Evolutionary conservation across 495 filamentous ascomycete species (phyloP).

Genomic region (Penicillium mononematosum): DNA sequence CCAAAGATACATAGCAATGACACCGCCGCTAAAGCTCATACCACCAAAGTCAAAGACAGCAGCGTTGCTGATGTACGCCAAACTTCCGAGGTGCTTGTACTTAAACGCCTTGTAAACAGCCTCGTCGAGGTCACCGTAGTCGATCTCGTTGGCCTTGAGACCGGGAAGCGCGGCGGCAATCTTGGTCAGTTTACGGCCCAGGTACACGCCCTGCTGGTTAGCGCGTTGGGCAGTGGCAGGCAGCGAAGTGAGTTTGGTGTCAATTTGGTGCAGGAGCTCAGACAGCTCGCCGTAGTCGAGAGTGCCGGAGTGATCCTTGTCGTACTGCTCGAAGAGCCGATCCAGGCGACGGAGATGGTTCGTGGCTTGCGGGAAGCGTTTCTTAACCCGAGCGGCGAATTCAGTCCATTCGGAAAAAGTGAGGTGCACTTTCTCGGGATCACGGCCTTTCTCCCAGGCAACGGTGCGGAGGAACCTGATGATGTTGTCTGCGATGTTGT

Average conservation of each 20-base stretch:
- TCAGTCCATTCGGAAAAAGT: conserved; percentile 84
- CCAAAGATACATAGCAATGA: conserved; percentile 97
- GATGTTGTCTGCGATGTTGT: conserved; percentile 87
- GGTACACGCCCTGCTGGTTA: conserved; percentile 93
- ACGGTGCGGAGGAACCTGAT: conserved; percentile 83
- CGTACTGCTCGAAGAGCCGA: conserved; percentile 84
- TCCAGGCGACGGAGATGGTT: conserved; percentile 87
- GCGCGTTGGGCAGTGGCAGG: conserved; percentile 94
- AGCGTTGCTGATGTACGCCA: conserved; percentile 95
- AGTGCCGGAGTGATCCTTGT: conserved; percentile 87
- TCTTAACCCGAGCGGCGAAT: conserved; percentile 78
- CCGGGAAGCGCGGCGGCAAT: conserved; percentile 78
- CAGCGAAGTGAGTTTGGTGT: conserved; percentile 82
- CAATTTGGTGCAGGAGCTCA: conserved; percentile 85
- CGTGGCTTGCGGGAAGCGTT: conserved; percentile 89
- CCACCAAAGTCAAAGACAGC: conserved; percentile 90
- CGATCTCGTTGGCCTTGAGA: conserved; percentile 71
- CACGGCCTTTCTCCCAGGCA: conserved; percentile 86
- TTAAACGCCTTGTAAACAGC: conserved; percentile 94
- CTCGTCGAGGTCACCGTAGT: conserved; percentile 88
- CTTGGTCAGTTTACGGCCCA: conserved; percentile 92
- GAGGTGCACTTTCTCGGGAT: conserved; percentile 79
- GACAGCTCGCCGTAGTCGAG: conserved; percentile 90
- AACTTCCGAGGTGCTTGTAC: conserved; percentile 85
- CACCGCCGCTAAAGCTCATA: conserved; percentile 73